Evolutionary conservation across 169 alveolate genomes (phyloP), one percentile per base, ranked within the genome.

Genomic region (Plasmodium vinckei): DNA sequence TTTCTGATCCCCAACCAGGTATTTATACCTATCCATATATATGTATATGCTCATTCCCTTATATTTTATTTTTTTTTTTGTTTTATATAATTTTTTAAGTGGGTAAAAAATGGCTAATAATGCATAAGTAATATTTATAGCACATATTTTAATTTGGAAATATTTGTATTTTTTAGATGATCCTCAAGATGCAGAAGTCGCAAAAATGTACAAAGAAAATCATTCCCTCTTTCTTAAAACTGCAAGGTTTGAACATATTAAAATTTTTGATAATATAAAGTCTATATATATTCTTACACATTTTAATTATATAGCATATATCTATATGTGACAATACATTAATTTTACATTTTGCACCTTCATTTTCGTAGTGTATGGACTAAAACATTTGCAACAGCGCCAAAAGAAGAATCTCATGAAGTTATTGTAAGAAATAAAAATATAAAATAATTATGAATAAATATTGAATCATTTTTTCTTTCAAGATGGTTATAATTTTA

Each of bases 161-260:
- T 4, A 33, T 33, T 33, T 33, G 1, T 33, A 33, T 33, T 57
- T 4, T 70, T 44, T 60, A 75, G 97, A 96, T 73, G 97, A 95
- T 59, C 98, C 98, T 6, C 98, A 96, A 70, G 98, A 96, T 65
- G 97, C 98, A 6, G 97, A 95, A 69, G 98, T 96, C 12, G 98
- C 98, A n/a, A 91, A 93, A 46, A 95, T 95, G 98, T 94, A 93
- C 87, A 93, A 91, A 42, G 92, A 93, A 39, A 87, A 94, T 75
- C 88, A 90, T 67, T 77, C 68, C 44, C 95, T 92, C 27, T 96
- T 93, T 69, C 84, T 82, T 17, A 54, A 91, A 65, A 95, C 97
- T 9, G 97, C 98, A 19, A 93, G 91, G 97, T 95, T 59, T 25
- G 86, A 39, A 77, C 15, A 1, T 12, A 15, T 27, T 13, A 33